phyloP scores from a whole-genome alignment of 768 basidiomycete species.

The Lactarius quietus region DNA sequence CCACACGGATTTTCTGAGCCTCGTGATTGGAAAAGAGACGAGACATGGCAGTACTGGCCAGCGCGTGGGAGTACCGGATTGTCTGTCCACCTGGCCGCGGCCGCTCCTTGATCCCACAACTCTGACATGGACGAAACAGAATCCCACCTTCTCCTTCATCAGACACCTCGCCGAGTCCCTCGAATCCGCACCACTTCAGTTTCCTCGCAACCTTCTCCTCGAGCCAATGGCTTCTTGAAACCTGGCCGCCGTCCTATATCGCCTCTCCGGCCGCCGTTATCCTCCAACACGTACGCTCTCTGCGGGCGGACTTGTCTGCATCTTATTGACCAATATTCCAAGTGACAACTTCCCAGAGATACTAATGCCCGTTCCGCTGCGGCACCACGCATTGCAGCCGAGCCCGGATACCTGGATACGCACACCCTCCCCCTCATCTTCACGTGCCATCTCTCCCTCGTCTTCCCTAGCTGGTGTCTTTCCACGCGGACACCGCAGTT shows the following conservation, averaged over 20 bases:
- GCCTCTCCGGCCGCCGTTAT: conserved; percentile 1
- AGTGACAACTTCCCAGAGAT: conserved; percentile 18
- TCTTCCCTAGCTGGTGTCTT: conserved; percentile 53
- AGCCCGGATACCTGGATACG: conserved; percentile 20
- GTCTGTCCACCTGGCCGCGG: no score
- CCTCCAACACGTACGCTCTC: conserved; percentile 13
- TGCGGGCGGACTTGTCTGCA: background rate
- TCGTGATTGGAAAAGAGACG: no score
- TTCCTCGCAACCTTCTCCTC: conserved; percentile 13
- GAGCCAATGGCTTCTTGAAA: conserved; percentile 14
- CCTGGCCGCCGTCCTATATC: conserved; percentile 4
- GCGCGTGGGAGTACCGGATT: no score
- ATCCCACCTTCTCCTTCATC: background rate
- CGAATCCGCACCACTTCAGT: conserved; percentile 6
- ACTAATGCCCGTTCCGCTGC: conserved; percentile 13
- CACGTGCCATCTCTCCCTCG: conserved; percentile 6
- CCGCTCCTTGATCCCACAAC: background rate
- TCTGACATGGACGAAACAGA: conserved; percentile 17
- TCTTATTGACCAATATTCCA: background rate
- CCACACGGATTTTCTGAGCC: no score
- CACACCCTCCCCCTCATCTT: conserved; percentile 19
- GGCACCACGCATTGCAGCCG: conserved; percentile 18
- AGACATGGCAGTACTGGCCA: no score
- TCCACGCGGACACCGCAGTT: conserved; percentile 51
- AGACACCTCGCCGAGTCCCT: background rate